Base-by-base conservation (phyloP, 129 eudicot species). In the Calendula officinalis region DNA sequence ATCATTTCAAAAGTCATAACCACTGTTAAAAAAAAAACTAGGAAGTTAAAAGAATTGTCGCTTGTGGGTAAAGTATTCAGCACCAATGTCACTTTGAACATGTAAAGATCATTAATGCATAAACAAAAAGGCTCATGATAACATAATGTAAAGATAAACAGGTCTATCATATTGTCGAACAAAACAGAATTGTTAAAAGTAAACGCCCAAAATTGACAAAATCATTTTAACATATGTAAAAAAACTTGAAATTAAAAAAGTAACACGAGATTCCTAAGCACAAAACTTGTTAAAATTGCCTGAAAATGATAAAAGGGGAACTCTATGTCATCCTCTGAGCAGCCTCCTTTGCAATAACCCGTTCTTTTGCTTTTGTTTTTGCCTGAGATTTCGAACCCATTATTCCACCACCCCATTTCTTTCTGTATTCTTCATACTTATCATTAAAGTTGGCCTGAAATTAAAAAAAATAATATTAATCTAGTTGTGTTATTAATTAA, bases 351-450 rank as follows among this genome's bases (percentile, higher is more conserved):
- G 91, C 88, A 45, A 86, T 83, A 43, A 86, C 67, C 67, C 84
- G 78, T 70, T 89, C 95, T 22, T 82, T 89, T 0, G 97, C 90
- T 81, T 86, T 89, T 40, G 94, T 85, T 74, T 73, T 84, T 27
- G 94, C 97, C 68, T 89, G 97, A 8, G 95, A 86, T 51, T 85
- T 89, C 3, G 90, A 85, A 47, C 97, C 95, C 97, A 86, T 85
- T 44, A 89, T 74, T 1, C 97, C 97, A 9, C 94, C 94, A 30
- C 97, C 96, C 95, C 95, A 89, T 67, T 85, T 85, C 88, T 89
- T 89, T 64, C 94, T 71, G 60, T 77, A 71, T 66, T 89, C 97
- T 2, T 89, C 97, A 7, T 72, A 89, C 66, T 85, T 89, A 56
- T 89, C 97, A 33, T 89, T 89, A 75, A 89, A 89, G 71, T 89